Conservation (phyloP, 371 early-diverging fungal species). For the Batrachochytrium dendrobatidis region DNA sequence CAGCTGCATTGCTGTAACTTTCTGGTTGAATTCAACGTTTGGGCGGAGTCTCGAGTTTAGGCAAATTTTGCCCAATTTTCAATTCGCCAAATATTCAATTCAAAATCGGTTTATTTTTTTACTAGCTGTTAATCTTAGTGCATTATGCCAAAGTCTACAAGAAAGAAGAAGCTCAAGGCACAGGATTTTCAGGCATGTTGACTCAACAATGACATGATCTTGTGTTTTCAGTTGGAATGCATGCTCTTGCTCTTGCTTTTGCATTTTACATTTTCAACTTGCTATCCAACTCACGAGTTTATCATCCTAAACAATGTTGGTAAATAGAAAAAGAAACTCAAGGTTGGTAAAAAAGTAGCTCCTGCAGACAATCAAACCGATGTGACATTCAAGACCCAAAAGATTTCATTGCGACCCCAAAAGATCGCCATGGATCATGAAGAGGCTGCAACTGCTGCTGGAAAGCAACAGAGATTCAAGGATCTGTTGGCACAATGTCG, state of each 20-base stretch:
- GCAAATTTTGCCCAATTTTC: too few relatives aligned
- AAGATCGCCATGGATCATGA: background rate
- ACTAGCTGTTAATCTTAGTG: background rate
- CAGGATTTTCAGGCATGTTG: constrained; percentile 64
- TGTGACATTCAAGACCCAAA: constrained; percentile 75
- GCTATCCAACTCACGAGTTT: background rate
- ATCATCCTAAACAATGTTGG: background rate
- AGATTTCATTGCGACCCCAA: constrained; percentile 32
- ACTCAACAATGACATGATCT: background rate
- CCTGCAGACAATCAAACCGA: constrained; percentile 72
- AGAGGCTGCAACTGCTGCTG: constrained; percentile 8
- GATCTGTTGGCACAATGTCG: constrained; percentile 66
- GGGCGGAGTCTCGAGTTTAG: too few relatives aligned
- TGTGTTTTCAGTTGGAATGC: background rate
- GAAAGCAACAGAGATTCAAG: constrained; percentile 58
- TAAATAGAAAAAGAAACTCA: constrained; percentile 76
- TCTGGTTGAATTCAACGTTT: too few relatives aligned
- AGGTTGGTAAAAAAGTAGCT: constrained; percentile 82
- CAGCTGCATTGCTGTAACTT: too few relatives aligned
- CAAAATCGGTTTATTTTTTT: too few relatives aligned
- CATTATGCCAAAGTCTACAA: constrained; percentile 24
- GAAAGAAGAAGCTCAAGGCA: constrained; percentile 66
- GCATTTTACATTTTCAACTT: background rate
- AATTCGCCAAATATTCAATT: too few relatives aligned
- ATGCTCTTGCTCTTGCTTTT: background rate